phyloP scores from a whole-genome alignment of 345 rosid genomes.

The Syzygium grande region DNA sequence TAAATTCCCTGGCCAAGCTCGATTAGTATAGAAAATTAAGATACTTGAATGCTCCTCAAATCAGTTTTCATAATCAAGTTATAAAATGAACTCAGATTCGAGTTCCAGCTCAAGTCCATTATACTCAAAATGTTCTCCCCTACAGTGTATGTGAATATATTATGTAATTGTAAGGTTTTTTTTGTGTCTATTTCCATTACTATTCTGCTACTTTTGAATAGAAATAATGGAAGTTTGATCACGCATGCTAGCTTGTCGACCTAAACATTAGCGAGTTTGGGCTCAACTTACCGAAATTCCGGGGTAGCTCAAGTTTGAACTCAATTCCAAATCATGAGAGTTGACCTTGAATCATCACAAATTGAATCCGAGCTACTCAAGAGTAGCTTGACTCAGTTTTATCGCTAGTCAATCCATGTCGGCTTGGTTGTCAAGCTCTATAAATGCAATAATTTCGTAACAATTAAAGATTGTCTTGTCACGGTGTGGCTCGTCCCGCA shows the following conservation, averaged over 20 bases:
- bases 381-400: too few relatives aligned
- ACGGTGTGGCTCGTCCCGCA: too few relatives aligned
- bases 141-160: not conserved
- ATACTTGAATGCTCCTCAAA: fast-evolving
- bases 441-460: too few relatives aligned
- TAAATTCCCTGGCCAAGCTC: not conserved
- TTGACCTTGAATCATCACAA: too few relatives aligned
- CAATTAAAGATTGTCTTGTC: too few relatives aligned
- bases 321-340: too few relatives aligned
- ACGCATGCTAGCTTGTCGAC: fast-evolving
- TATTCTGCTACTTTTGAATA: not conserved
- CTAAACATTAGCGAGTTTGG: not conserved
- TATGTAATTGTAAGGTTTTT: not conserved
- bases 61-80: not conserved
- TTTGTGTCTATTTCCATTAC: not conserved
- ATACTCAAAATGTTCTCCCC: not conserved
- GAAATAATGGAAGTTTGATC: not conserved
- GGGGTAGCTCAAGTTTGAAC: too few relatives aligned
- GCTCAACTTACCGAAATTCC: too few relatives aligned
- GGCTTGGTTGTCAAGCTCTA: too few relatives aligned
- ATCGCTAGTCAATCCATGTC: too few relatives aligned
- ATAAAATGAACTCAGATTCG: not conserved
- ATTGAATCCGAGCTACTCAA: not conserved
- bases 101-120: not conserved
- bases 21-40: not conserved